These are phyloP conservation scores for Suillus americanus DNA, from an alignment of 768 basidiomycete genomes.

Conservation along the genomic window DNA sequence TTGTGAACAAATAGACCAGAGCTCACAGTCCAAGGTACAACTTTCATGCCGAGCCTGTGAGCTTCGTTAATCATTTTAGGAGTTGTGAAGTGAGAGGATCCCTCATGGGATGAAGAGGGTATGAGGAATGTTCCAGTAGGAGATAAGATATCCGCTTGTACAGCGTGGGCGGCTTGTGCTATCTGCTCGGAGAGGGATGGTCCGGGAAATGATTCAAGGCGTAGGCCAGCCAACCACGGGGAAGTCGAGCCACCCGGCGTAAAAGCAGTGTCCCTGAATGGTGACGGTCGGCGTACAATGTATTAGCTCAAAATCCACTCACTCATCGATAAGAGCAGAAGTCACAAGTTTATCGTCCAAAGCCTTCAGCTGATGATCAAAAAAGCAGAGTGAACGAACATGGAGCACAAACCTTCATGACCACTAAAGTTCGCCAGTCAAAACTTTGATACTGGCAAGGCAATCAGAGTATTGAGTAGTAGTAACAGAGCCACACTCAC, in stretches of 20 bases:
- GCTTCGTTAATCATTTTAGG: conserved; percentile 66
- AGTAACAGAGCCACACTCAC: conserved; percentile 35
- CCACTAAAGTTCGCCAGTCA: conserved; percentile 74
- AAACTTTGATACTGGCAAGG: conserved; percentile 72
- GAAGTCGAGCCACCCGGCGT: conserved; percentile 45
- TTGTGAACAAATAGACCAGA: background rate
- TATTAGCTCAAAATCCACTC: conserved; percentile 20
- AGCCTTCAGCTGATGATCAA: conserved; percentile 29
- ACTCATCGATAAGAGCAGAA: conserved; percentile 70
- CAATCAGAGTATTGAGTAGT: background rate
- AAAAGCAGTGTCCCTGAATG: conserved; percentile 39
- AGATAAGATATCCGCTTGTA: conserved; percentile 66
- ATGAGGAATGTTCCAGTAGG: conserved; percentile 47
- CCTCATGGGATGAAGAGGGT: conserved; percentile 40
- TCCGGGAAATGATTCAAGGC: conserved; percentile 64
- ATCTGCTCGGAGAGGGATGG: conserved; percentile 55
- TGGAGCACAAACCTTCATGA: conserved; percentile 57
- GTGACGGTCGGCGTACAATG: conserved; percentile 4
- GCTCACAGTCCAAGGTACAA: conserved; percentile 77
- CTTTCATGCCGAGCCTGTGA: conserved; percentile 58
- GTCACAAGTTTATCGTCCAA: conserved; percentile 55
- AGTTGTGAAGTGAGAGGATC: conserved; percentile 59
- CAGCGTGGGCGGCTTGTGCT: conserved; percentile 65
- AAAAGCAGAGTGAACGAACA: background rate
- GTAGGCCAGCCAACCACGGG: conserved; percentile 69